Percentiles rank a stretch among this genome's conserved stretches.
phyloP scores from a whole-genome alignment of 139 green algal species.

The Coelastrella sp. region DNA sequence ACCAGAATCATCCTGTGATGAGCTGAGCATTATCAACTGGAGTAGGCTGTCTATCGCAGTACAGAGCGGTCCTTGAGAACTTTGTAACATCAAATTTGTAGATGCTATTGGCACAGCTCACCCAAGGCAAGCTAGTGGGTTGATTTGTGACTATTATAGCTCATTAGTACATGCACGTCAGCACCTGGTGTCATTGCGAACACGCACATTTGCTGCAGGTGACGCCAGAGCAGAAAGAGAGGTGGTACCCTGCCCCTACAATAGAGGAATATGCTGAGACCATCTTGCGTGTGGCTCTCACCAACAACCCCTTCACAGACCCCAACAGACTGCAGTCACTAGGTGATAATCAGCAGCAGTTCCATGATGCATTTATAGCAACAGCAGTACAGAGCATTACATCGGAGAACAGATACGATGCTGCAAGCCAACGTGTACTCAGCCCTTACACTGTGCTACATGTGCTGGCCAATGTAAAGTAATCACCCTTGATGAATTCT shows the following conservation, averaged over 20 bases:
- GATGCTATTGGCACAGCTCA: no score
- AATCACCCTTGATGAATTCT: no score
- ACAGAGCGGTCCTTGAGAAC: no score
- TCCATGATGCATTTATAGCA: conserved; percentile 24
- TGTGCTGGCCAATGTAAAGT: background rate
- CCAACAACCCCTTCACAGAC: background rate
- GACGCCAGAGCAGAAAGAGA: background rate
- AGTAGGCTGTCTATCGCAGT: no score
- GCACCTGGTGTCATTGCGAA: no score
- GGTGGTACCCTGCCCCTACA: background rate
- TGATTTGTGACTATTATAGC: background rate
- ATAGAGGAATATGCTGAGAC: background rate
- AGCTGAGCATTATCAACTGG: no score
- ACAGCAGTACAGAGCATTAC: background rate
- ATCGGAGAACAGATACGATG: background rate
- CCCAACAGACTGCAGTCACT: background rate
- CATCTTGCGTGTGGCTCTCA: background rate
- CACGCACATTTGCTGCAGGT: background rate
- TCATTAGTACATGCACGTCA: background rate
- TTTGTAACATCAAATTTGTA: no score
- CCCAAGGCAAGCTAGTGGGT: no score
- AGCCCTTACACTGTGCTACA: conserved; percentile 10
- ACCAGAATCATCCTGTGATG: no score
- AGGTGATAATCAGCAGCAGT: background rate
- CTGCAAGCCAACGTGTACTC: background rate